These are phyloP conservation scores for Pseudotulostoma volvatum DNA, from an alignment of 495 filamentous ascomycete genomes.

Conservation along the genomic window DNA sequence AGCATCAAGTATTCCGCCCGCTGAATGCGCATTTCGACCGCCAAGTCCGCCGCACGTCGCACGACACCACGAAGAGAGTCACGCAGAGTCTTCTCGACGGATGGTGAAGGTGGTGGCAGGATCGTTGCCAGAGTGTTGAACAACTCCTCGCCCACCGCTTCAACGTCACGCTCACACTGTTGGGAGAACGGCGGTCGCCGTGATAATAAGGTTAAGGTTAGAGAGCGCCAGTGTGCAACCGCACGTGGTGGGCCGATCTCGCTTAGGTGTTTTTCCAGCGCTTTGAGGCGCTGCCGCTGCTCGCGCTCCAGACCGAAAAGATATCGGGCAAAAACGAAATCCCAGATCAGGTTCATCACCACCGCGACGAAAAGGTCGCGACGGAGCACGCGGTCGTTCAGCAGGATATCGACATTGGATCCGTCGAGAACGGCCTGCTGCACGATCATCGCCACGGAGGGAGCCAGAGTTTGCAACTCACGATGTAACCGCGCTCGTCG, in stretches of 20 bases:
- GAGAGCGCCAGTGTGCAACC: constrained; percentile 89
- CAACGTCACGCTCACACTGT: constrained; percentile 70
- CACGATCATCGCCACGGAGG: constrained; percentile 78
- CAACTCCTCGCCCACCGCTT: constrained; percentile 76
- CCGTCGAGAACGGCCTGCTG: constrained; percentile 91
- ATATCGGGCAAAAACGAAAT: constrained; percentile 92
- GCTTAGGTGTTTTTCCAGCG: constrained; percentile 71
- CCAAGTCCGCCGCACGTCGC: constrained; percentile 64
- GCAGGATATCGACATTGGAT: constrained; percentile 70
- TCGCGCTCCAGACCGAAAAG: constrained; percentile 96
- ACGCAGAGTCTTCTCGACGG: constrained; percentile 56
- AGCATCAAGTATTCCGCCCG: constrained; percentile 95
- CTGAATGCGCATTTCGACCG: constrained; percentile 93
- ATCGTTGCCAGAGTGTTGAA: constrained; percentile 60
- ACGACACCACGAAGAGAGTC: constrained; percentile 72
- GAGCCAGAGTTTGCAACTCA: constrained; percentile 52
- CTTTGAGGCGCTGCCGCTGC: constrained; percentile 90
- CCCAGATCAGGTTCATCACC: constrained; percentile 96
- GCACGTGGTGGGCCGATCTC: constrained; percentile 72
- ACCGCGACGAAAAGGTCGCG: constrained; percentile 94
- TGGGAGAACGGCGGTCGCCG: constrained; percentile 53
- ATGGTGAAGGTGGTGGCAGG: constrained; percentile 67
- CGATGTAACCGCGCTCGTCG: constrained; percentile 62
- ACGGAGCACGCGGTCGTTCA: constrained; percentile 69
- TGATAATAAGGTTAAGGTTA: constrained; percentile 75